Conservation (phyloP, 1,284 basidiomycete genomes). For the Ustilago bromivora region DNA sequence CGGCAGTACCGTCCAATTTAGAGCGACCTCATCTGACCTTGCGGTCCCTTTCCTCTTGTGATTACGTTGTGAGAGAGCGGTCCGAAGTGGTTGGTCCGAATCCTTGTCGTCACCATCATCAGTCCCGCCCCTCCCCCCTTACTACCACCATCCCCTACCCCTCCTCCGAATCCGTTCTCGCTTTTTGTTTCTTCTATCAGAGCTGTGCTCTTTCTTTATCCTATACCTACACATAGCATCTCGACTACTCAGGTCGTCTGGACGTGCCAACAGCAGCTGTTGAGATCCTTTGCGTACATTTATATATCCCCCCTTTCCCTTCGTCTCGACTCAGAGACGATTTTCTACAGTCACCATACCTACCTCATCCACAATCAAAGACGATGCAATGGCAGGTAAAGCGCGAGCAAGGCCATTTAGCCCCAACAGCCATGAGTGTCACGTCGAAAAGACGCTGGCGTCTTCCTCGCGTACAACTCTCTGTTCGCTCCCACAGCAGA, state of each 20-base stretch:
- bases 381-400: conserved; percentile 47
- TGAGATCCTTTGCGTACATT: conserved; percentile 13
- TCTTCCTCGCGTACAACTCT: conserved; percentile 36
- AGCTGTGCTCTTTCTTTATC: conserved; percentile 41
- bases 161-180: conserved; percentile 4
- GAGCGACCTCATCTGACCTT: background rate
- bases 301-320: background rate
- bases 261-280: conserved; percentile 25
- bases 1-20: conserved; percentile 1
- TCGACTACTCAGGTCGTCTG: conserved; percentile 33
- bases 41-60: background rate
- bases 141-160: conserved; percentile 30
- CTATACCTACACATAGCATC: conserved; percentile 1
- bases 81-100: background rate
- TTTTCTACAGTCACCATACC: conserved; percentile 20
- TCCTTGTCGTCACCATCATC: conserved; percentile 5
- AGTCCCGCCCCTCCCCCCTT: background rate
- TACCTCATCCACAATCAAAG: background rate
- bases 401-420: conserved; percentile 15
- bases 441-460: conserved; percentile 38
- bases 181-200: conserved; percentile 34
- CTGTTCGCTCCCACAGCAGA: conserved; percentile 15
- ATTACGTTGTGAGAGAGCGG: background rate
- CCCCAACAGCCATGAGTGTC: conserved; percentile 13
- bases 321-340: conserved; percentile 34